Percentiles rank a stretch among this genome's conserved stretches.
Evolutionary conservation across 331 rosid species (phyloP).

Genomic region (Stylosanthes scabra): DNA sequence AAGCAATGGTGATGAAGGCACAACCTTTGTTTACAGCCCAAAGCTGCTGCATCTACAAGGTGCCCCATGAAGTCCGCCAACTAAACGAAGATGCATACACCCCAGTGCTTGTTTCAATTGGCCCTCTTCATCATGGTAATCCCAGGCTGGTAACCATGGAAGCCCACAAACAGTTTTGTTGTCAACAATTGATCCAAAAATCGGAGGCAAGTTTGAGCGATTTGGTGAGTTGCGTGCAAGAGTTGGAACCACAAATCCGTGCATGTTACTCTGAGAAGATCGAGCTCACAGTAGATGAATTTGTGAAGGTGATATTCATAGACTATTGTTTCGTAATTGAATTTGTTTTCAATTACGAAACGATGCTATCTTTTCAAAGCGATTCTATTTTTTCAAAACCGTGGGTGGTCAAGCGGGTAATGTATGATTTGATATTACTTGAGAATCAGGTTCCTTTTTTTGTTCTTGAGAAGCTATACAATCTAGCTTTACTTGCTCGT

Average conservation of each 20-base stretch:
- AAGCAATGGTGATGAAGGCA: neutral
- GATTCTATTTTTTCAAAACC: no score
- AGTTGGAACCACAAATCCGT: neutral
- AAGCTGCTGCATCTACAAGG: no score
- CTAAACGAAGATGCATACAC: neutral
- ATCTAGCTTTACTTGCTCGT: no score
- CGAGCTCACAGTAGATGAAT: neutral
- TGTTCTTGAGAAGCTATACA: no score
- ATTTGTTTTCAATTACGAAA: no score
- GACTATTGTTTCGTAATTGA: no score
- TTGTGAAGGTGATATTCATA: conserved; percentile 11
- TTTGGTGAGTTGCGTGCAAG: neutral
- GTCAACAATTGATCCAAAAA: neutral
- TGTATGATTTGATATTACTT: neutral
- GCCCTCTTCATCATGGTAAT: neutral
- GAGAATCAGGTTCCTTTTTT: no score
- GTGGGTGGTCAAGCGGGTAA: accelerated
- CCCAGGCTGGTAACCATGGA: no score
- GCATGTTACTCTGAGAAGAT: neutral
- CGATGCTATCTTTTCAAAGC: no score
- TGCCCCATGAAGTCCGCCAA: neutral
- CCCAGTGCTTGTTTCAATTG: neutral
- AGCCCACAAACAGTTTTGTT: neutral
- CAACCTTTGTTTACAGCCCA: no score
- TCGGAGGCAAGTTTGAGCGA: neutral